Percentiles rank a stretch among this genome's conserved stretches.
These are phyloP conservation scores for Schizophyllum amplum DNA, from an alignment of 1,284 basidiomycete species.

Conservation along the genomic window DNA sequence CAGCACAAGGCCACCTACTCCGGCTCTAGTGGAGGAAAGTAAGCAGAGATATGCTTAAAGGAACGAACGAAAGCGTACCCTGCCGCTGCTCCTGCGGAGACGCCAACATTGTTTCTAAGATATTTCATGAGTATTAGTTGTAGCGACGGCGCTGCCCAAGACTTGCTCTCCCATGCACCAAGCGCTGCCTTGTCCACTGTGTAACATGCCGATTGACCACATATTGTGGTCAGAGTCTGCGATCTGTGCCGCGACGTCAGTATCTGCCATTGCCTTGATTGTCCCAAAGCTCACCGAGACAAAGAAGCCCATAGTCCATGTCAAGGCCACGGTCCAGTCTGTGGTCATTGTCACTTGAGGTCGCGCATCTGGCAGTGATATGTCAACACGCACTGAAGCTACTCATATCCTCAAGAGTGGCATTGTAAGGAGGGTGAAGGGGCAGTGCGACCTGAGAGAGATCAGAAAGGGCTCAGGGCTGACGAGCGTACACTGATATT, in stretches of 20 bases:
- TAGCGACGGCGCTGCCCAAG: neutral
- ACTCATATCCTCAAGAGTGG: neutral
- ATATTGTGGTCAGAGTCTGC: neutral
- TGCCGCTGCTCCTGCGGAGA: neutral
- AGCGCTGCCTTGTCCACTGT: neutral
- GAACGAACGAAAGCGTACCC: neutral
- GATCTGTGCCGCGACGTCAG: neutral
- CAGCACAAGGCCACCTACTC: neutral
- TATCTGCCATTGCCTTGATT: neutral
- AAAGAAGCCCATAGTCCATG: neutral
- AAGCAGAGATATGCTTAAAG: neutral
- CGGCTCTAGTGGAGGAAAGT: neutral
- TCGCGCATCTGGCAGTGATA: neutral
- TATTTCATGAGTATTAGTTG: neutral
- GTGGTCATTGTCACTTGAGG: neutral
- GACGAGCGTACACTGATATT: slow-evolving; percentile 5
- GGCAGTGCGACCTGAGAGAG: slow-evolving; percentile 33
- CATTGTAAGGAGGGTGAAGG: slow-evolving; percentile 39
- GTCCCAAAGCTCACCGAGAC: neutral
- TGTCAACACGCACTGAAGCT: neutral
- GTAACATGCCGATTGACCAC: neutral
- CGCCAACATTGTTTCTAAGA: neutral
- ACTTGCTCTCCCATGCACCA: neutral
- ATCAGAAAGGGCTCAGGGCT: neutral
- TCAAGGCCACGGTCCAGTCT: neutral